These are phyloP conservation scores for Colletotrichum lentis DNA, from an alignment of 2,329 filamentous ascomycete species.

Conservation along the genomic window DNA sequence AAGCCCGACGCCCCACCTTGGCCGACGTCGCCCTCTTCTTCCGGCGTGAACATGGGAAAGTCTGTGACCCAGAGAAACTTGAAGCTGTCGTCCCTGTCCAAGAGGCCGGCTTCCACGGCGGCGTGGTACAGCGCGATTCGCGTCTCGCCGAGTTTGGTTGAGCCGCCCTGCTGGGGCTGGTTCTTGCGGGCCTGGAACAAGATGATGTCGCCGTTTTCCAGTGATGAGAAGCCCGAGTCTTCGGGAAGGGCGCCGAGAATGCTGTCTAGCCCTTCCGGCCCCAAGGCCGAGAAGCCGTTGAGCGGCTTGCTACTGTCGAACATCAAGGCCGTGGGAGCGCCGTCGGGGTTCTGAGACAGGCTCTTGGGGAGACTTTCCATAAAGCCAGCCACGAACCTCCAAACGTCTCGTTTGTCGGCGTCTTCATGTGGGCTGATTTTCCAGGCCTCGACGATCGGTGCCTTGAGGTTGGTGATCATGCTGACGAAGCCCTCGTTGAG, in stretches of 20 bases:
- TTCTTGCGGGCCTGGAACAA: constrained; percentile 80
- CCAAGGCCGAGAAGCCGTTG: constrained; percentile 78
- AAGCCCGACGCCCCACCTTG: constrained; percentile 85
- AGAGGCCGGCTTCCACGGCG: constrained; percentile 69
- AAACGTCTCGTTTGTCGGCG: constrained; percentile 61
- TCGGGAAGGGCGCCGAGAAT: constrained; percentile 45
- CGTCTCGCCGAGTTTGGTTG: constrained; percentile 75
- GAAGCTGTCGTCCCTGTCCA: constrained; percentile 61
- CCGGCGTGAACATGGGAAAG: constrained; percentile 91
- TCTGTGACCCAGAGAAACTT: constrained; percentile 85
- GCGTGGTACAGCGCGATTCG: constrained; percentile 74
- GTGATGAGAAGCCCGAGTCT: constrained; percentile 43
- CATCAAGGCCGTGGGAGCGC: constrained; percentile 82
- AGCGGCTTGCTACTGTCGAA: constrained; percentile 78
- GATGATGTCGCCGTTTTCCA: constrained; percentile 79
- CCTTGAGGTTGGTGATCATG: constrained; percentile 75
- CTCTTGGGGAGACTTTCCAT: constrained; percentile 70
- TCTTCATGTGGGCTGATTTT: constrained; percentile 66
- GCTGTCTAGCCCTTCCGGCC: constrained; percentile 49
- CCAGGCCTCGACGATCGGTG: constrained; percentile 79
- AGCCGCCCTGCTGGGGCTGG: constrained; percentile 73
- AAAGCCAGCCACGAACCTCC: constrained; percentile 72
- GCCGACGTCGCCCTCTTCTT: constrained; percentile 70
- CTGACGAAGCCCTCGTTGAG: constrained; percentile 70
- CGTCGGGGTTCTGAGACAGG: constrained; percentile 74